These are phyloP conservation scores for Globisporangium abappressorium DNA, from an alignment of 352 stramenopile genomes.

Conservation along the genomic window DNA sequence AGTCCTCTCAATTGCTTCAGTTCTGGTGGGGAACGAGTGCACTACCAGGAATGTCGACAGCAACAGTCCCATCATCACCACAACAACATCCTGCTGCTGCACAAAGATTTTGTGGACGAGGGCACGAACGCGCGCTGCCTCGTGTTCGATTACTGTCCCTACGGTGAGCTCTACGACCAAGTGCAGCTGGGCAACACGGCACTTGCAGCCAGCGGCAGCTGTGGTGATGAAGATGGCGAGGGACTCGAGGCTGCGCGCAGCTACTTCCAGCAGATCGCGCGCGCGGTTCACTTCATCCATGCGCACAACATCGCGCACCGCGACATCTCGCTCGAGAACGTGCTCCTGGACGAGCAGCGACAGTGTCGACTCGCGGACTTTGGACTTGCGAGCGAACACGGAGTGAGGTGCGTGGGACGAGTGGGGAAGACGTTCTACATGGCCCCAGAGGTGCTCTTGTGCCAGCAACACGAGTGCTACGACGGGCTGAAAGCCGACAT, in stretches of 20 bases:
- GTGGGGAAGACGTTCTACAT: constrained; percentile 70
- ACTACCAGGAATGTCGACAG: background rate
- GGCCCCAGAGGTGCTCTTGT: constrained; percentile 53
- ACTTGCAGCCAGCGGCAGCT: constrained; percentile 12
- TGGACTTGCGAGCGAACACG: constrained; percentile 43
- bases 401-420: constrained; percentile 31
- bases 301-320: constrained; percentile 51
- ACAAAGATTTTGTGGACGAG: constrained; percentile 52
- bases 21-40: no score
- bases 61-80: constrained; percentile 13
- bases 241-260: constrained; percentile 25
- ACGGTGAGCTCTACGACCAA: constrained; percentile 56
- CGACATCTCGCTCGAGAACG: constrained; percentile 67
- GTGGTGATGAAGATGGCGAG: background rate
- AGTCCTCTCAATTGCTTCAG: background rate
- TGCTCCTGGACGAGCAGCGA: constrained; percentile 42
- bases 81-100: constrained; percentile 37
- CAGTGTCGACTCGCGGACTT: constrained; percentile 57
- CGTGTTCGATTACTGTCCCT: constrained; percentile 62
- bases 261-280: constrained; percentile 50
- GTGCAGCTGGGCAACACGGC: constrained; percentile 5
- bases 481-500: constrained; percentile 52
- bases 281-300: constrained; percentile 50
- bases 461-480: constrained; percentile 24
- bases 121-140: constrained; percentile 44